phyloP scores from a whole-genome alignment of 208 protist genomes.

The Trypanosoma platydactyli region DNA sequence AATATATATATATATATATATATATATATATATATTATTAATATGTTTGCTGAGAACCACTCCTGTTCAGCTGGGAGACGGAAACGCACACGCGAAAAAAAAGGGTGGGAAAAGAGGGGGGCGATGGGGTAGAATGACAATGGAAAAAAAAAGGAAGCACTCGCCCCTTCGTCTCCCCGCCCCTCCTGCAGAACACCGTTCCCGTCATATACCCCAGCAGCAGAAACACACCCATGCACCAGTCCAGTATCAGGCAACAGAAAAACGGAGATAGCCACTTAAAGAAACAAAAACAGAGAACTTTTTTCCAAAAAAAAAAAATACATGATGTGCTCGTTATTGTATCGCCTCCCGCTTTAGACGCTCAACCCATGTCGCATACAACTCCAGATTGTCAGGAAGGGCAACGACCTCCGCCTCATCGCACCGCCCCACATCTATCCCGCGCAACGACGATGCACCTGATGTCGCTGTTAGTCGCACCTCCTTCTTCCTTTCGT shows the following conservation, averaged over 20 bases:
- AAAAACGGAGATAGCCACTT: conserved; percentile 8
- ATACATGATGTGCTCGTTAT: neutral
- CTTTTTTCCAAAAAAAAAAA: conserved; percentile 27
- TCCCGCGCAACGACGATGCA: conserved; percentile 32
- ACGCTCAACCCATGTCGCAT: conserved; percentile 50
- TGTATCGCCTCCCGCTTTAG: neutral
- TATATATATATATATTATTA: neutral
- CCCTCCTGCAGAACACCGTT: too few species aligned
- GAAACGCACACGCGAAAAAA: too few species aligned
- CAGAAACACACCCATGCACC: too few species aligned
- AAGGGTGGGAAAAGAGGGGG: too few species aligned
- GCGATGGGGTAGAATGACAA: too few species aligned
- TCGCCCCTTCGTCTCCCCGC: neutral
- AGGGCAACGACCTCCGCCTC: conserved; percentile 48
- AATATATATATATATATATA: neutral
- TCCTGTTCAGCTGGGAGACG: too few species aligned
- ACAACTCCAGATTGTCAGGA: conserved; percentile 33
- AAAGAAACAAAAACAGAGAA: conserved; percentile 19
- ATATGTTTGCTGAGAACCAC: too few species aligned
- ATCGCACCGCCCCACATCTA: conserved; percentile 80
- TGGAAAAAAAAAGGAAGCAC: too few species aligned
- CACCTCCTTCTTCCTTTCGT: conserved; percentile 54
- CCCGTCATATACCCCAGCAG: too few species aligned
- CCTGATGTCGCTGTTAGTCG: conserved; percentile 37
- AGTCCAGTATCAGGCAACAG: neutral